These are phyloP conservation scores for Lactuca sativa DNA, from an alignment of 129 eudicot genomes.

Conservation along the genomic window DNA sequence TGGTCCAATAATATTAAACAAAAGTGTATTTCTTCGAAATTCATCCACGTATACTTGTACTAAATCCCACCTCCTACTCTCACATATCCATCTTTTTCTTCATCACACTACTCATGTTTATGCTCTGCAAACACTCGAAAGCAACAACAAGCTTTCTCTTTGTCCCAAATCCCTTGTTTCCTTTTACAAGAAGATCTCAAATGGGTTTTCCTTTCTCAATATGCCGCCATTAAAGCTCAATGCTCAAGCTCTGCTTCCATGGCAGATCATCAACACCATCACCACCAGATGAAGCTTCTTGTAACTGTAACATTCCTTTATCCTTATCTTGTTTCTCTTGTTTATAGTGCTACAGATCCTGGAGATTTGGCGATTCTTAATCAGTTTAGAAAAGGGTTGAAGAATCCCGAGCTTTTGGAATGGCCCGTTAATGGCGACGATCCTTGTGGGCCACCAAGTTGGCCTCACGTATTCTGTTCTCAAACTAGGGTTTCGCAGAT, in stretches of 20 bases:
- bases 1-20: background rate
- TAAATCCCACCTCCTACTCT: slow-evolving; percentile 15
- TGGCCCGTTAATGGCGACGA: slow-evolving; percentile 78
- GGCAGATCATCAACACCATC: slow-evolving; percentile 3
- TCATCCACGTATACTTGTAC: slow-evolving; percentile 24
- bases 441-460: slow-evolving; percentile 93
- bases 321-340: slow-evolving; percentile 26
- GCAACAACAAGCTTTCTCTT: slow-evolving; percentile 9
- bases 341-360: slow-evolving; percentile 66
- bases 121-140: slow-evolving; percentile 6
- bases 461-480: slow-evolving; percentile 67
- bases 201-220: background rate
- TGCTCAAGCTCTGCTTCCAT: slow-evolving; percentile 23
- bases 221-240: slow-evolving; percentile 21
- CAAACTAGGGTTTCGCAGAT: slow-evolving; percentile 77
- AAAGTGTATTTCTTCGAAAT: slow-evolving; percentile 7
- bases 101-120: slow-evolving; percentile 4
- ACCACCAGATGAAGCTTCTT: slow-evolving; percentile 13
- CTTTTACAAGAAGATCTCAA: slow-evolving; percentile 6
- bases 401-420: slow-evolving; percentile 74
- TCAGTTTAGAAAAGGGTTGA: slow-evolving; percentile 67
- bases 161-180: slow-evolving; percentile 2
- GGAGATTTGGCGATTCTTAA: slow-evolving; percentile 64
- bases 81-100: slow-evolving; percentile 26
- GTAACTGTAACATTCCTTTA: background rate